Evolutionary conservation across 2,329 filamentous ascomycete genomes (phyloP).

Genomic region (Coniochaeta hoffmannii): DNA sequence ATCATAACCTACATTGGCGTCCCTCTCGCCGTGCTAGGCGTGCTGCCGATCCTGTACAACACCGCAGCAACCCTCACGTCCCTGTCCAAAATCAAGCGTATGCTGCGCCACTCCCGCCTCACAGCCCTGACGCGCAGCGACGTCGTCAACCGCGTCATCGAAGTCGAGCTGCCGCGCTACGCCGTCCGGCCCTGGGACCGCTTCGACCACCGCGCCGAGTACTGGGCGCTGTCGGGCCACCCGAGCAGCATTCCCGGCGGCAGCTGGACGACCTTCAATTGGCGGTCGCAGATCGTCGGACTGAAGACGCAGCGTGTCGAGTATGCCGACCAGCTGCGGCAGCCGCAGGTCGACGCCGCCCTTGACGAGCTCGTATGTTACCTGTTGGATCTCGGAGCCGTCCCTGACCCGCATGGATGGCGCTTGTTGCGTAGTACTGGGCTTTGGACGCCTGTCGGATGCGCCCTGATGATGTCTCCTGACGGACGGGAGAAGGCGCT

Average conservation of each 20-base stretch:
- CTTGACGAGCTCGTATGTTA: conserved; percentile 57
- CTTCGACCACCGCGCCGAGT: conserved; percentile 42
- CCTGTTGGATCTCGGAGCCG: conserved; percentile 54
- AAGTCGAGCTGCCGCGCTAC: conserved; percentile 58
- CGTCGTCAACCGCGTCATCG: conserved; percentile 58
- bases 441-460: conserved; percentile 54
- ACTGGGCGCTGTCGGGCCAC: conserved; percentile 48
- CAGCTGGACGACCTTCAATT: conserved; percentile 59
- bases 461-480: conserved; percentile 46
- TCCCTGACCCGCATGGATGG: conserved; percentile 53
- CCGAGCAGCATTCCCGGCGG: conserved; percentile 51
- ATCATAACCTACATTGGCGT: conserved; percentile 28
- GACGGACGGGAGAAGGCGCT: conserved; percentile 41
- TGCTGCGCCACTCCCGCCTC: conserved; percentile 48
- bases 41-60: conserved; percentile 61
- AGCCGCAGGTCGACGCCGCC: conserved; percentile 43
- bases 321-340: conserved; percentile 49
- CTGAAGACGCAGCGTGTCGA: conserved; percentile 56
- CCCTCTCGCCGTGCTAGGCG: conserved; percentile 27
- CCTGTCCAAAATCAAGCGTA: conserved; percentile 51
- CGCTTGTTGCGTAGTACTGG: conserved; percentile 48
- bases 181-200: conserved; percentile 55
- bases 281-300: conserved; percentile 55
- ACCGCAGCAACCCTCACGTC: conserved; percentile 52
- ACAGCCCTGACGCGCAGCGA: conserved; percentile 55